These are phyloP conservation scores for Lactarius trivialis DNA, from an alignment of 768 basidiomycete genomes.

Conservation along the genomic window DNA sequence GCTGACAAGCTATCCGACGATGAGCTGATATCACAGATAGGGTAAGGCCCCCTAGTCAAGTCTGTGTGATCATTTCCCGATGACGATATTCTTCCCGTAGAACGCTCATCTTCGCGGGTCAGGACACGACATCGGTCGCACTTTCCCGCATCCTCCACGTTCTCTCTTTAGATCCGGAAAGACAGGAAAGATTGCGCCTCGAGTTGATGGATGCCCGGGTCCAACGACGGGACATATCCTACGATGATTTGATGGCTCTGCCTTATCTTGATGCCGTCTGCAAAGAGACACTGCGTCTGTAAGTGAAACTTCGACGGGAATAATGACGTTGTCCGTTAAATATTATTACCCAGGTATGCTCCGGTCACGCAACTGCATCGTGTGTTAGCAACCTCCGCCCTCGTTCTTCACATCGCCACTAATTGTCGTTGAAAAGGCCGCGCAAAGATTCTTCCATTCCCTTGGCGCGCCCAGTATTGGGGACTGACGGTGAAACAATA, in stretches of 20 bases:
- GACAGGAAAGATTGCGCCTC: slow-evolving; percentile 17
- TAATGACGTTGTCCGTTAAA: neutral
- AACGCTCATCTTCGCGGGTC: slow-evolving; percentile 23
- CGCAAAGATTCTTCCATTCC: slow-evolving; percentile 10
- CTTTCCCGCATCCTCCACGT: slow-evolving; percentile 23
- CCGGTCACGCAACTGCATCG: slow-evolving; percentile 21
- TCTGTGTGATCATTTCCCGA: neutral
- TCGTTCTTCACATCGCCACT: neutral
- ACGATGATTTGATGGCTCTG: slow-evolving; percentile 33
- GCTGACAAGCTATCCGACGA: slow-evolving; percentile 26
- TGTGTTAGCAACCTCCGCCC: slow-evolving; percentile 9
- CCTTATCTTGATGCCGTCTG: slow-evolving; percentile 36
- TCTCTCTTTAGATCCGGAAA: slow-evolving; percentile 20
- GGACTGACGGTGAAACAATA: slow-evolving; percentile 4
- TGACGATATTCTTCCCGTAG: slow-evolving; percentile 6
- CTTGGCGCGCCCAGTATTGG: slow-evolving; percentile 5
- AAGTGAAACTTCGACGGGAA: neutral
- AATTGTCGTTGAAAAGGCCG: neutral
- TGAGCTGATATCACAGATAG: slow-evolving; percentile 29
- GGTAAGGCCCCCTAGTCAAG: slow-evolving; percentile 13
- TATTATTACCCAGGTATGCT: slow-evolving; percentile 4
- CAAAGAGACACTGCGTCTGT: slow-evolving; percentile 31
- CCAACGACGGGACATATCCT: slow-evolving; percentile 23
- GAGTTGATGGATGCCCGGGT: slow-evolving; percentile 19
- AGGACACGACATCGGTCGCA: slow-evolving; percentile 23